These are phyloP conservation scores for Coemansia guatemalensis DNA, from an alignment of 192 early-diverging fungal species.

Conservation along the genomic window DNA sequence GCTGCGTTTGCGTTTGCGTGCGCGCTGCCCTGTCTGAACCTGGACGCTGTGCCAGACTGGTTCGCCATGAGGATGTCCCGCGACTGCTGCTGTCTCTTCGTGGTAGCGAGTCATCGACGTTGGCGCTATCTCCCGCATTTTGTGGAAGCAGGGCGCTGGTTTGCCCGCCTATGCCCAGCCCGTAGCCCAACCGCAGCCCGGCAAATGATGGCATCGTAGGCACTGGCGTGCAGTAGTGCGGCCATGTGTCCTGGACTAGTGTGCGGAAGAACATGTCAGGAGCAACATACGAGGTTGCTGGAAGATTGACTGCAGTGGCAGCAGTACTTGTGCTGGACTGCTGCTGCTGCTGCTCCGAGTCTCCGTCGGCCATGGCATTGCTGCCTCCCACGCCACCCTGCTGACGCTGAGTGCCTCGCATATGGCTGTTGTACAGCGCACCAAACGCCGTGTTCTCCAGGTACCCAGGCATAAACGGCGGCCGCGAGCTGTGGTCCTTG, in stretches of 20 bases:
- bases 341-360: background rate
- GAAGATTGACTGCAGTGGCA: constrained; percentile 5
- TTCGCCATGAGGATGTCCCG: too few species aligned
- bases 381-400: background rate
- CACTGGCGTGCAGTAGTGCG: constrained; percentile 49
- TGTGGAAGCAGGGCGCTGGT: background rate
- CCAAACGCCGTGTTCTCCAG: constrained; percentile 45
- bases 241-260: constrained; percentile 51
- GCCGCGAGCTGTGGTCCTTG: constrained; percentile 6
- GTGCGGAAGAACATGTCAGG: constrained; percentile 49
- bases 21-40: background rate
- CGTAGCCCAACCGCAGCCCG: constrained; percentile 35
- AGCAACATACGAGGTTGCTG: constrained; percentile 12
- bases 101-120: background rate
- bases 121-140: background rate
- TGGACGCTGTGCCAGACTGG: too few species aligned
- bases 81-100: background rate
- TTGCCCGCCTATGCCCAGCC: constrained; percentile 14
- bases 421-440: constrained; percentile 9
- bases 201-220: constrained; percentile 33
- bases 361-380: background rate
- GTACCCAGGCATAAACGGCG: constrained; percentile 40
- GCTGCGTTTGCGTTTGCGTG: background rate
- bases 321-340: background rate
- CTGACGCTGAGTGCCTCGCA: background rate